Evolutionary conservation across 163 green algal genomes (phyloP).

Genomic region (Volvox carteri): DNA sequence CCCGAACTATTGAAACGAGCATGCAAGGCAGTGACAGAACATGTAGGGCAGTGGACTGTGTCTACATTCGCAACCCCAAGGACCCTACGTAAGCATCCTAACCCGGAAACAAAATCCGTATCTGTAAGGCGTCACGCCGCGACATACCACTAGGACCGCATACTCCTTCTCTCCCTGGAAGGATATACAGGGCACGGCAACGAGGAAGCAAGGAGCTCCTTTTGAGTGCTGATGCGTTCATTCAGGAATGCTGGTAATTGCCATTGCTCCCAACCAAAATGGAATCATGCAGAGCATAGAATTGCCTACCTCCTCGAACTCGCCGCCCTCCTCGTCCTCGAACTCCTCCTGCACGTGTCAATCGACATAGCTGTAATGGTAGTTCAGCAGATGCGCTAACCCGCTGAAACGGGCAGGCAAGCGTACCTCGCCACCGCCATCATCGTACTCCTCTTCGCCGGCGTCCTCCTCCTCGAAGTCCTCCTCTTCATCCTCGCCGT

Average conservation of each 20-base stretch:
- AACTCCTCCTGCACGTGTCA: slow-evolving; percentile 42
- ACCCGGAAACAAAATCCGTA: no score
- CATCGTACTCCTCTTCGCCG: slow-evolving; percentile 48
- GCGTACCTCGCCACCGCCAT: slow-evolving; percentile 42
- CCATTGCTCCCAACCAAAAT: no score
- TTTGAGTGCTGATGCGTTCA: no score
- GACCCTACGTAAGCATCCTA: no score
- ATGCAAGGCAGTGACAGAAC: background rate
- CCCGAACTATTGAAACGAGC: background rate
- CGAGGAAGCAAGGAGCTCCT: background rate
- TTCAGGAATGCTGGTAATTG: no score
- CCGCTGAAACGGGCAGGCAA: background rate
- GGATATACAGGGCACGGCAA: slow-evolving; percentile 10
- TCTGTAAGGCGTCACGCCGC: no score
- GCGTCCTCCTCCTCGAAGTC: slow-evolving; percentile 45
- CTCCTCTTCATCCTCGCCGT: slow-evolving; percentile 55
- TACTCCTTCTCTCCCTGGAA: slow-evolving; percentile 53
- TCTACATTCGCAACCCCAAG: no score
- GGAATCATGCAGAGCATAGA: no score
- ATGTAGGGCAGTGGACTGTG: no score
- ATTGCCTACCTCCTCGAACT: slow-evolving; percentile 52
- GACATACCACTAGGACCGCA: slow-evolving; percentile 47
- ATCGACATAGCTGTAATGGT: background rate
- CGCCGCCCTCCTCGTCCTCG: slow-evolving; percentile 56
- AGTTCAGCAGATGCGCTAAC: background rate